A percentile compares a stretch with the other conserved stretches of the same genome.
Evolutionary conservation across 306 rosid genomes (phyloP).

Genomic region (Lotus japonicus): DNA sequence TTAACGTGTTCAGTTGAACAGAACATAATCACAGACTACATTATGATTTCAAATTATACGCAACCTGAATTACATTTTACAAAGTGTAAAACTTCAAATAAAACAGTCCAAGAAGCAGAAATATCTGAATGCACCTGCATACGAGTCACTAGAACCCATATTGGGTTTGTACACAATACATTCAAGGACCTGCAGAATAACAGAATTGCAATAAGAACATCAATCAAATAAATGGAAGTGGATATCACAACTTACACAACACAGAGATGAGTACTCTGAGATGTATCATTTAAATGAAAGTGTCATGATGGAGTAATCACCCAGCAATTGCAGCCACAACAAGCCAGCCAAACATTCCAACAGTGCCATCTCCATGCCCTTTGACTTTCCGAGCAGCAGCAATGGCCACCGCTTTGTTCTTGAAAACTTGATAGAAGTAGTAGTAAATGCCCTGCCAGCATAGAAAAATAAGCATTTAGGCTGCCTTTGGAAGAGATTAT

Average conservation of each 20-base stretch:
- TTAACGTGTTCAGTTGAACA: neutral
- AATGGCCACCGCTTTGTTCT: slow-evolving; percentile 74
- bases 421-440: slow-evolving; percentile 76
- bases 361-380: slow-evolving; percentile 75
- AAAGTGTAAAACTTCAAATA: neutral
- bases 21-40: neutral
- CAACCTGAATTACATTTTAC: slow-evolving; percentile 12
- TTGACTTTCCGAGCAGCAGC: slow-evolving; percentile 55
- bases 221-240: neutral
- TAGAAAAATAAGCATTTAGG: neutral
- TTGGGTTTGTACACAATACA: slow-evolving; percentile 65
- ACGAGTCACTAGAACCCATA: slow-evolving; percentile 91
- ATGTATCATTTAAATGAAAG: neutral
- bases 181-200: slow-evolving; percentile 67
- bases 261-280: neutral
- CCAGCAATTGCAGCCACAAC: slow-evolving; percentile 83
- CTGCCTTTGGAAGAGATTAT: too few species aligned
- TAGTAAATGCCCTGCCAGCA: slow-evolving; percentile 71
- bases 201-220: neutral
- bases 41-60: neutral
- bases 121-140: slow-evolving; percentile 59
- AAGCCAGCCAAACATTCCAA: slow-evolving; percentile 85
- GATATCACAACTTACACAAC: neutral
- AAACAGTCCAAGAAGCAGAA: neutral
- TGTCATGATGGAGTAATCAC: slow-evolving; percentile 23